Conservation (phyloP, 1,284 basidiomycete genomes). For the Ceratobasidium papillatum region DNA sequence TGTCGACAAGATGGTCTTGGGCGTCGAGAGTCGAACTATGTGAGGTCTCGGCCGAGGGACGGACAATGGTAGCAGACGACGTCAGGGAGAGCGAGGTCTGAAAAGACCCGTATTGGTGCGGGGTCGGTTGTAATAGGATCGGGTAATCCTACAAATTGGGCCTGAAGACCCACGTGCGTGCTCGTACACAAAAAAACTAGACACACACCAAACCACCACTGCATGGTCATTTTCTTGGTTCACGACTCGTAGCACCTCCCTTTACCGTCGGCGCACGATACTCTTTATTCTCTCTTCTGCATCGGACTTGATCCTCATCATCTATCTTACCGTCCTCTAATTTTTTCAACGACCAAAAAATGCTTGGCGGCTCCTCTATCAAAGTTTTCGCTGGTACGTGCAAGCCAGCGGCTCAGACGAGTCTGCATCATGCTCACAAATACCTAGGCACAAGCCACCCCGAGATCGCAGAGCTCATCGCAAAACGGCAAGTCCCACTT, state of each 20-base stretch:
- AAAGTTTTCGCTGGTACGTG: conserved; percentile 89
- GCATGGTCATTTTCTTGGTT: conserved; percentile 21
- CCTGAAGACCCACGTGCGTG: not conserved
- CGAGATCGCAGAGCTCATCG: conserved; percentile 93
- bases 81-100: not conserved
- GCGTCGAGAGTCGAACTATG: not conserved
- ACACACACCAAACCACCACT: not conserved
- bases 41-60: not conserved
- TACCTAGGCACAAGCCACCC: conserved; percentile 89
- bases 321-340: conserved; percentile 39
- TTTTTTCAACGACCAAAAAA: conserved; percentile 48
- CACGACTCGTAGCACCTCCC: not conserved
- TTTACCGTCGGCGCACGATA: conserved; percentile 40
- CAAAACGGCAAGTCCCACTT: conserved; percentile 74
- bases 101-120: not conserved
- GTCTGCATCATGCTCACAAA: conserved; percentile 2
- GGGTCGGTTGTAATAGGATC: conserved; percentile 23
- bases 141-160: conserved; percentile 14
- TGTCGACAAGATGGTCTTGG: not conserved
- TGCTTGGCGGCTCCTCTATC: conserved; percentile 84
- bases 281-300: conserved; percentile 33
- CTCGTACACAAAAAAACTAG: not conserved
- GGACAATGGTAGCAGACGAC: not conserved
- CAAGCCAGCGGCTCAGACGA: conserved; percentile 15
- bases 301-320: conserved; percentile 14